Evolutionary conservation across 441 rosid genomes (phyloP).

Genomic region (Corymbia calophylla): DNA sequence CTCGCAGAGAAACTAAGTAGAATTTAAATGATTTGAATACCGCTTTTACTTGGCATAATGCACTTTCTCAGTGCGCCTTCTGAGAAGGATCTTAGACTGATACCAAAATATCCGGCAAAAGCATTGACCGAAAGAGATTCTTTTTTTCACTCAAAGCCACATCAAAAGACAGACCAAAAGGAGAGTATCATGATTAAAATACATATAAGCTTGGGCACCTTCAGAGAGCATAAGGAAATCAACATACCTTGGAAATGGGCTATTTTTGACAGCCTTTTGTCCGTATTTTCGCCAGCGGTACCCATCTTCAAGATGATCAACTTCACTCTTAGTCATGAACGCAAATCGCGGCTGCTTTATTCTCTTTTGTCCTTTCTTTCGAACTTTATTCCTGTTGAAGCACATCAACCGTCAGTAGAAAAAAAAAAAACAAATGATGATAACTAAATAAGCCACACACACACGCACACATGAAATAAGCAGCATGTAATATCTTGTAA

Average conservation of each 20-base stretch:
- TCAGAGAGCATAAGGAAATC: not conserved
- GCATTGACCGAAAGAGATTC: not conserved
- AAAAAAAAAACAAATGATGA: not conserved
- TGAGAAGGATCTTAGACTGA: not conserved
- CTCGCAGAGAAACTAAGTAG: not conserved
- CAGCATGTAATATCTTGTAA: not conserved
- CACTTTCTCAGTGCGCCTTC: not conserved
- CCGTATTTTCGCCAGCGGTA: slow-evolving; percentile 96
- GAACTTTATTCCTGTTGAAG: slow-evolving; percentile 47
- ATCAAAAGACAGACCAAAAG: not conserved
- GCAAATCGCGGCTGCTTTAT: slow-evolving; percentile 84
- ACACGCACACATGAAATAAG: not conserved
- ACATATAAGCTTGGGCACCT: not conserved
- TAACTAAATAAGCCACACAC: not conserved
- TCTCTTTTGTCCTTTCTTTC: slow-evolving; percentile 73
- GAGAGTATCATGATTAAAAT: not conserved
- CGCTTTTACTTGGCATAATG: not conserved
- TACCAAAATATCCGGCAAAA: not conserved
- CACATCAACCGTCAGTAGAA: not conserved
- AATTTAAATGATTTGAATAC: not conserved
- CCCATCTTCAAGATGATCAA: slow-evolving; percentile 96
- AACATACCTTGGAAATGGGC: slow-evolving; percentile 53
- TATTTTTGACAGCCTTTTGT: slow-evolving; percentile 92
- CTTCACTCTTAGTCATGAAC: slow-evolving; percentile 91
- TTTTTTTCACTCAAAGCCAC: not conserved